phyloP scores from a whole-genome alignment of 1,139 yeast genomes.

The Saccharomyces hybrid region DNA sequence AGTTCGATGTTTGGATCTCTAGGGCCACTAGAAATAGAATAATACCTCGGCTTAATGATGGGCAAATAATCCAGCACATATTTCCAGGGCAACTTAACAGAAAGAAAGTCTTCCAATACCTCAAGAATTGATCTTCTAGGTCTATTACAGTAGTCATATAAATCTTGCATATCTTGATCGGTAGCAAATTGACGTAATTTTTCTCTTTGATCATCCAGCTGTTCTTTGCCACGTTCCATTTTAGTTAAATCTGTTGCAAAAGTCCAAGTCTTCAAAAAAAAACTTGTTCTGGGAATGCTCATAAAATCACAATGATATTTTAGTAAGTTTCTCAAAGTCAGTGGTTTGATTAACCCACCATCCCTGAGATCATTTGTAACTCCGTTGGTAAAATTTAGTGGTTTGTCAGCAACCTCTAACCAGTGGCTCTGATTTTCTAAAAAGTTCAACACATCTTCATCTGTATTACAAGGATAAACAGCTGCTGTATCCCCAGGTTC shows the following conservation, averaged over 20 bases:
- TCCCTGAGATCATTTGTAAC: slow-evolving; percentile 33
- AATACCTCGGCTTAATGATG: slow-evolving; percentile 66
- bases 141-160: slow-evolving; percentile 81
- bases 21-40: slow-evolving; percentile 69
- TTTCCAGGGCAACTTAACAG: slow-evolving; percentile 64
- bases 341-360: slow-evolving; percentile 53
- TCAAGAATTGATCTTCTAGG: slow-evolving; percentile 86
- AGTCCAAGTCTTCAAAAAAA: slow-evolving; percentile 62
- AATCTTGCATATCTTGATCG: slow-evolving; percentile 64
- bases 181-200: slow-evolving; percentile 70
- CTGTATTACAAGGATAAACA: slow-evolving; percentile 66
- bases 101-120: slow-evolving; percentile 69
- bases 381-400: slow-evolving; percentile 23
- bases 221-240: slow-evolving; percentile 26
- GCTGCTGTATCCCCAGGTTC: slow-evolving; percentile 77
- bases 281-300: slow-evolving; percentile 77
- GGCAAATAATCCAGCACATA: slow-evolving; percentile 75
- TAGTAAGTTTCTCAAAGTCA: slow-evolving; percentile 65
- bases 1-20: slow-evolving; percentile 36
- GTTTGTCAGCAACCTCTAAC: slow-evolving; percentile 56
- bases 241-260: slow-evolving; percentile 48
- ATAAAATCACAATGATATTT: slow-evolving; percentile 74
- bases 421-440: slow-evolving; percentile 63
- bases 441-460: slow-evolving; percentile 54
- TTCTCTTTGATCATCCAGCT: slow-evolving; percentile 54